Evolutionary conservation across 208 protist species (phyloP), one percentile per base, ranked within the genome.

Genomic region (Angomonas ambiguus): DNA sequence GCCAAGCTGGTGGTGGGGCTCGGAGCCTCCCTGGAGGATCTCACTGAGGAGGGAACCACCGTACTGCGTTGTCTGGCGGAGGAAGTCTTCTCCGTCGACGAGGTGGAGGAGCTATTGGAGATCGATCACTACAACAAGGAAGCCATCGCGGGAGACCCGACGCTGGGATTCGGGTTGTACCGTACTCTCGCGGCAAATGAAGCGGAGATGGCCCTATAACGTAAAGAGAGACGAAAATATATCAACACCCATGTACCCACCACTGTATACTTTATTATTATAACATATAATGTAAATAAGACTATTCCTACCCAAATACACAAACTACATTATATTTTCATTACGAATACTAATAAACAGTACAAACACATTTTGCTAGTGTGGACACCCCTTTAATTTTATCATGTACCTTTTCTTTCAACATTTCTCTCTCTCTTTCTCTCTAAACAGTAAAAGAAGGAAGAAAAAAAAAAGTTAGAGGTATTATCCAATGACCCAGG

Each of bases 1-100:
- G 72, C 83, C 24, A 51, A 79, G 5, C 41, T 85, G 49, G 66
- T 95, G 0, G 71, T 95, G 1, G 70, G 65, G 48, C 69, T 89
- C 24, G 85, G 85, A 4, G 74, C 69, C 25, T 80, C 83, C 8
- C 65, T 95, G 28, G 65, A 68, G 16, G 79, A 82, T n/a, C 66
- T 73, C 22, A 65, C 74, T 11, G 35, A 66, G 10, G 78, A 74
- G 10, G 88, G 88, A 60, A 67, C 53, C 38, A 55, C 71, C 27
- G 83, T 73, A 22, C 27, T 80, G 4, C 78, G 83, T 53, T 64
- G 56, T 31, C 76, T 74, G 42, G 67, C 78, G 0, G 76, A 82
- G 59, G 24, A 72, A 4, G 41, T 71, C n/a, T 79, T 90, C 25
- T 35, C 42, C 10, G 59, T 69, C 16, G 69, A 59, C n/a, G 72